Evolutionary conservation across 139 green algal species (phyloP), one percentile per base, ranked within the genome.

Genomic region (Closterium sp.): DNA sequence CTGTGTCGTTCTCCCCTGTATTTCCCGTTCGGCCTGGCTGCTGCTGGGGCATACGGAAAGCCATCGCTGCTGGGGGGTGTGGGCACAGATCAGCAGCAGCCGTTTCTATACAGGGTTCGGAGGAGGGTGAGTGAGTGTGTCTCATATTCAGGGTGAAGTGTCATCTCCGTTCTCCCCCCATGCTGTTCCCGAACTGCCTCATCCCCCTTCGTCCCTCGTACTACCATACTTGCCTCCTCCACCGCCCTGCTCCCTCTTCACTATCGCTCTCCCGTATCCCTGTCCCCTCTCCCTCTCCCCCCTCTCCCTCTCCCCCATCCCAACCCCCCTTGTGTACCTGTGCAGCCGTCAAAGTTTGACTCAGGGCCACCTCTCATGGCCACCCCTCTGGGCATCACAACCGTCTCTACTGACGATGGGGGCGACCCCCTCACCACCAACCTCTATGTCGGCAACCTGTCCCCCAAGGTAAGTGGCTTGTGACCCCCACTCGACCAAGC

Each of bases 361-460:
- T 25, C 32, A 30, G 87, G 66, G 3, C 32, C 33, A 9, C 81
- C 81, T 32, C 81, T 86, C 0, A 32, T 86, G 3, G 81, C 81
- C 4, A 32, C 81, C 21, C 81, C 81, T 34, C 81, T 28, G 81
- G 81, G 81, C 81, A 34, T 88, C 83, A 69, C 21, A 10, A 36
- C 31, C 9, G 23, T 34, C 10, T 84, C n/a, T 1, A 55, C 33
- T 6, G 93, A 94, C 21, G 96, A 98, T 90, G 93, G 94, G 28
- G 95, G 96, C 3, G 96, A 99, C 91, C 91, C 91, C 21, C 32
- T 43, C 33, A 97, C 97, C 83, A 99, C 97, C 89, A 99, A 99
- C 95, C 95, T 99, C 84, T 98, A 98, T 88, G 94, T 98, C 19
- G 96, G 97, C 85, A 98, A 99, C 94, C 94, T 99, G 31, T 94